These are phyloP conservation scores for Metschnikowia matae DNA, from an alignment of 805 yeast genomes.

Conservation along the genomic window DNA sequence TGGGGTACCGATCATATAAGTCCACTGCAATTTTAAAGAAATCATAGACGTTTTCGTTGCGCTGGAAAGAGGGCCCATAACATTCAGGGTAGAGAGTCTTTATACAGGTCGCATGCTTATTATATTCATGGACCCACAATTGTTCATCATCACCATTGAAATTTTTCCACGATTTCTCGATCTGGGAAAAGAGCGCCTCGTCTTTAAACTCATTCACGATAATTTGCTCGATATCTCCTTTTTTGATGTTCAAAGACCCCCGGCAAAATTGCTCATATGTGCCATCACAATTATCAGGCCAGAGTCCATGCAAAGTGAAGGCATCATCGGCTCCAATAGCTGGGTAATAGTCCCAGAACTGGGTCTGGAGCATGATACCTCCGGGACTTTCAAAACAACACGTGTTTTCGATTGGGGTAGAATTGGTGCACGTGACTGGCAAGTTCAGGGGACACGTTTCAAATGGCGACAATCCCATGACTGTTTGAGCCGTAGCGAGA, in stretches of 20 bases:
- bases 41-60: slow-evolving; percentile 26
- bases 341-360: slow-evolving; percentile 39
- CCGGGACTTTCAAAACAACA: slow-evolving; percentile 42
- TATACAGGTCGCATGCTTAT: slow-evolving; percentile 43
- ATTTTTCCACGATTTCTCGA: slow-evolving; percentile 23
- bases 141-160: slow-evolving; percentile 30
- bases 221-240: slow-evolving; percentile 23
- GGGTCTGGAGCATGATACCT: slow-evolving; percentile 39
- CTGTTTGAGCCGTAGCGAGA: not conserved
- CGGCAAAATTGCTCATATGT: slow-evolving; percentile 36
- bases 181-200: slow-evolving; percentile 23
- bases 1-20: slow-evolving; percentile 32
- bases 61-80: slow-evolving; percentile 22
- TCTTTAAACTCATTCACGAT: slow-evolving; percentile 26
- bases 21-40: slow-evolving; percentile 29
- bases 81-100: slow-evolving; percentile 35
- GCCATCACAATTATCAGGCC: slow-evolving; percentile 44
- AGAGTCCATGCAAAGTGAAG: slow-evolving; percentile 43
- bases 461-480: not conserved
- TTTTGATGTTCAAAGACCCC: slow-evolving; percentile 23
- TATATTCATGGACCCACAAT: slow-evolving; percentile 42
- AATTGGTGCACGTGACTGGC: slow-evolving; percentile 25
- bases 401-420: slow-evolving; percentile 44
- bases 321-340: slow-evolving; percentile 31
- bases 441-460: not conserved